phyloP scores from a whole-genome alignment of 73 alveolate genomes.

The Diophrys sp. region DNA sequence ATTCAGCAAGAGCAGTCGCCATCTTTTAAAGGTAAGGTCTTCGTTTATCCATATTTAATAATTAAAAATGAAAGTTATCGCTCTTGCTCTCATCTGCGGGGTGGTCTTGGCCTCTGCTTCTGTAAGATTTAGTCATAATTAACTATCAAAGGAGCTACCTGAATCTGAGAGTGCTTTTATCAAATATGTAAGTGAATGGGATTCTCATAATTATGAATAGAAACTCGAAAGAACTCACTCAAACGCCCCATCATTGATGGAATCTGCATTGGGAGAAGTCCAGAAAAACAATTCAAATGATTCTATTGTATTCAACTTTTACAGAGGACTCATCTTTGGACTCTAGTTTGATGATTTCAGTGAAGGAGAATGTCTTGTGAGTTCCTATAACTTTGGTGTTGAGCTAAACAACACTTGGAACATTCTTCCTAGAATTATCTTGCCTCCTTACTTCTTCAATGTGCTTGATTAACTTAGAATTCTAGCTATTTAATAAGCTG shows the following conservation, averaged over 20 bases:
- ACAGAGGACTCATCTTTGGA: neutral
- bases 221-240: neutral
- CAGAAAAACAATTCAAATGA: neutral
- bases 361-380: neutral
- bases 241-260: too few relatives aligned
- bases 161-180: neutral
- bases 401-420: slow-evolving; percentile 1
- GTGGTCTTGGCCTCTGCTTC: neutral
- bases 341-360: neutral
- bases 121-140: neutral
- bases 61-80: too few relatives aligned
- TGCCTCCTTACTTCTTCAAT: neutral
- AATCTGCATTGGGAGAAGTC: neutral
- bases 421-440: neutral
- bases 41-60: too few relatives aligned
- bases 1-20: too few relatives aligned
- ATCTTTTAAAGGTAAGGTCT: too few relatives aligned
- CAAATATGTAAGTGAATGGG: neutral
- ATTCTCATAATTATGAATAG: neutral
- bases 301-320: neutral
- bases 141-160: neutral
- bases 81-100: too few relatives aligned
- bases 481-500: neutral
- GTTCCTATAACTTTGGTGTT: neutral
- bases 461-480: neutral